Conservation (phyloP, 352 stramenopile species). For the Phytophthora chlamydospora region DNA sequence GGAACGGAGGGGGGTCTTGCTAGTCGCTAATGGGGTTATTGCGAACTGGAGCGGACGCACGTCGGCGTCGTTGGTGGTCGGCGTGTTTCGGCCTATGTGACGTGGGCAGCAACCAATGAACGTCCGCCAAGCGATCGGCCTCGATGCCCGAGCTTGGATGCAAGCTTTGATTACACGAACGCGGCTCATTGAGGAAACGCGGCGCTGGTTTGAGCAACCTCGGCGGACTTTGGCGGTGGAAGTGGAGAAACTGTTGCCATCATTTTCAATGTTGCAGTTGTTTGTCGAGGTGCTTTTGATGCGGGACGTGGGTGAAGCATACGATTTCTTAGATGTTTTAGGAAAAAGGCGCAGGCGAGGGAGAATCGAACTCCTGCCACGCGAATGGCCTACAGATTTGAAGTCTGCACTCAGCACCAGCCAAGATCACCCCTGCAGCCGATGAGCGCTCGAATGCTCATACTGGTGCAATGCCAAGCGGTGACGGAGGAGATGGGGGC, state of each 20-base stretch:
- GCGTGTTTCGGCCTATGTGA: constrained; percentile 18
- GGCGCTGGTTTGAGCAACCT: not conserved
- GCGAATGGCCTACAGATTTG: constrained; percentile 92
- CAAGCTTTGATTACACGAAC: constrained; percentile 23
- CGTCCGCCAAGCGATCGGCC: constrained; percentile 22
- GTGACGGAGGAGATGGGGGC: not conserved
- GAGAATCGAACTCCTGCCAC: constrained; percentile 93
- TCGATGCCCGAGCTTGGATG: constrained; percentile 25
- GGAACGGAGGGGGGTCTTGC: constrained; percentile 17
- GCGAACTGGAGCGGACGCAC: constrained; percentile 15
- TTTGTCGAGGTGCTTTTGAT: not conserved
- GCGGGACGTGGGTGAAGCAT: not conserved
- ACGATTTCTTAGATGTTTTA: constrained; percentile 22
- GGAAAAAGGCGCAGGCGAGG: constrained; percentile 83
- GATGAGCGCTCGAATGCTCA: not conserved
- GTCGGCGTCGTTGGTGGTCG: constrained; percentile 15
- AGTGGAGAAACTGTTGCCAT: constrained; percentile 1
- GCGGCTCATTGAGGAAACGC: constrained; percentile 33
- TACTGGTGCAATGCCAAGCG: not conserved
- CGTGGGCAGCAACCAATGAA: constrained; percentile 32
- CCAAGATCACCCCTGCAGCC: constrained; percentile 84
- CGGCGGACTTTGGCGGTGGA: not conserved
- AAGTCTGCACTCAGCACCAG: constrained; percentile 93
- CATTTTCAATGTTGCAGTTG: not conserved
- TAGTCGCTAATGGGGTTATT: constrained; percentile 25